A percentile compares a stretch with the other conserved stretches of the same genome.
Conservation (phyloP, 2,329 filamentous ascomycete species). For the Hawksworthiomyces lignivorus region DNA sequence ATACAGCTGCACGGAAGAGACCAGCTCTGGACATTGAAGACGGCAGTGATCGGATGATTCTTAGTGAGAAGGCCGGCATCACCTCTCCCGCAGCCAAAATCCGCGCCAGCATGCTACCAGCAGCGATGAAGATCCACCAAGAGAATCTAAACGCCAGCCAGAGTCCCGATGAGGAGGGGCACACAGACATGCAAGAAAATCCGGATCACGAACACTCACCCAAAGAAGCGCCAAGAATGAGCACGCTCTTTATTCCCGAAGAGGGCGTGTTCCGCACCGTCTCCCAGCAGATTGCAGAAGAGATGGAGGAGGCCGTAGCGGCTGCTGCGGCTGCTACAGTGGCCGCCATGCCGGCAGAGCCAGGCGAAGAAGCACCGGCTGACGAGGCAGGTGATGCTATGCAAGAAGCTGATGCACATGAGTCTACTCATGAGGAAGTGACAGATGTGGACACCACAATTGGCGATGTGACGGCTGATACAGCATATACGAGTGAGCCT, state of each 20-base stretch:
- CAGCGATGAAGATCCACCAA: slow-evolving; percentile 29
- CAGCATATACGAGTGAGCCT: slow-evolving; percentile 2
- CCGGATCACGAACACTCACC: neutral
- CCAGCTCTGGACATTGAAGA: slow-evolving; percentile 30
- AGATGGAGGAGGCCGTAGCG: slow-evolving; percentile 25
- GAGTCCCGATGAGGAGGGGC: neutral
- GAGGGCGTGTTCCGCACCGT: slow-evolving; percentile 57
- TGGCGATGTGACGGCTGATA: slow-evolving; percentile 19
- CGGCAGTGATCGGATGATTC: slow-evolving; percentile 34
- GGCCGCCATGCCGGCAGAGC: slow-evolving; percentile 16
- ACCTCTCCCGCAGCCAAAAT: slow-evolving; percentile 12
- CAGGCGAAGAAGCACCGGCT: slow-evolving; percentile 17
- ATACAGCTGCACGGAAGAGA: slow-evolving; percentile 29
- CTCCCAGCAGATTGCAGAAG: slow-evolving; percentile 44
- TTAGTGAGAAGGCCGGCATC: slow-evolving; percentile 27
- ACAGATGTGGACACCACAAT: slow-evolving; percentile 26
- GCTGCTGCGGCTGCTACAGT: slow-evolving; percentile 20
- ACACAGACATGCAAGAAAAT: neutral
- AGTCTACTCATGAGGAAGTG: slow-evolving; percentile 7
- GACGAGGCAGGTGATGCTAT: too few species aligned
- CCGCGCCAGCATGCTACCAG: slow-evolving; percentile 21
- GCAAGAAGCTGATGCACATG: too few species aligned
- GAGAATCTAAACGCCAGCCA: slow-evolving; percentile 18
- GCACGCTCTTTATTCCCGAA: slow-evolving; percentile 52
- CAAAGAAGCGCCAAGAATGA: slow-evolving; percentile 24